phyloP scores from a whole-genome alignment of 768 basidiomycete species.

The Trametes cingulata region DNA sequence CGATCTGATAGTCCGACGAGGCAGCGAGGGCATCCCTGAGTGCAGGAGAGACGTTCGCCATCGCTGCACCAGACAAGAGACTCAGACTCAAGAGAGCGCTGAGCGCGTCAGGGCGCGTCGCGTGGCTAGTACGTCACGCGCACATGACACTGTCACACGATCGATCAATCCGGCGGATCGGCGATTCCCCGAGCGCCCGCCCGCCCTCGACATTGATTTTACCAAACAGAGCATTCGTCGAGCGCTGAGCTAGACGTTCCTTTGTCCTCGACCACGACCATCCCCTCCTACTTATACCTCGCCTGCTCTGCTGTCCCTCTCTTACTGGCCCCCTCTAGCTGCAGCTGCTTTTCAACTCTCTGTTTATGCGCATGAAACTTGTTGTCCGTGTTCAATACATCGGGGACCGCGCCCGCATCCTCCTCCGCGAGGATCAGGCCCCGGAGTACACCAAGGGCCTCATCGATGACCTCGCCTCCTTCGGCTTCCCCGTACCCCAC shows the following conservation, averaged over 20 bases:
- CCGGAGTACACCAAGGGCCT: constrained; percentile 19
- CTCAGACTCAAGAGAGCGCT: neutral
- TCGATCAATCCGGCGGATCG: constrained; percentile 5
- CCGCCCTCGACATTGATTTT: constrained; percentile 11
- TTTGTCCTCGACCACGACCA: constrained; percentile 10
- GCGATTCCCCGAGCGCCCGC: neutral
- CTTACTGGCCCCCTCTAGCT: neutral
- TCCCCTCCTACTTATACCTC: neutral
- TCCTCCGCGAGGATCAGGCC: constrained; percentile 17
- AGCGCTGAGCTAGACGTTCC: constrained; percentile 6
- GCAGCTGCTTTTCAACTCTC: neutral
- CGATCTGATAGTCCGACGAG: constrained; percentile 23
- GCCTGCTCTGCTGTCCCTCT: neutral
- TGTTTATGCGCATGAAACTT: constrained; percentile 14
- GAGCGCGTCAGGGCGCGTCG: neutral
- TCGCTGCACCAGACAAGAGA: neutral
- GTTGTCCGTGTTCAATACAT: constrained; percentile 23
- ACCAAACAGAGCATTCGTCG: neutral
- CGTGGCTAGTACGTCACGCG: neutral
- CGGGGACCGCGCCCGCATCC: constrained; percentile 19
- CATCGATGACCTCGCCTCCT: constrained; percentile 17
- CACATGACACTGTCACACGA: constrained; percentile 10
- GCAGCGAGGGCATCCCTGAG: neutral
- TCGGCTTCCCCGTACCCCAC: constrained; percentile 17
- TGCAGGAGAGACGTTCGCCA: constrained; percentile 1